Evolutionary conservation across 768 basidiomycete species (phyloP).

Genomic region (Neoboletus subvelutipes): DNA sequence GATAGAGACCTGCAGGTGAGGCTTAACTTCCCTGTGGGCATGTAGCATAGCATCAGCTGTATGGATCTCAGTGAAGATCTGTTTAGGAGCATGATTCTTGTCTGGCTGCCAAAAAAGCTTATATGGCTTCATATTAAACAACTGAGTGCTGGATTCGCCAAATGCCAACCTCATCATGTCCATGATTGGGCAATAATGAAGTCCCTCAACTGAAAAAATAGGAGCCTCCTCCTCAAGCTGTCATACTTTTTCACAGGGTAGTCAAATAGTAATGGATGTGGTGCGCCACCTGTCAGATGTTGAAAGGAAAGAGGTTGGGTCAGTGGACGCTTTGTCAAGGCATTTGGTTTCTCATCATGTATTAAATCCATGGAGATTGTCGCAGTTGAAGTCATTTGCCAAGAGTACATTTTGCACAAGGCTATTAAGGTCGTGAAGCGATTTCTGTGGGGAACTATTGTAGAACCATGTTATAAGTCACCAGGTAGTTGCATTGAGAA

Average conservation of each 20-base stretch:
- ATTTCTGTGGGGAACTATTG: not conserved
- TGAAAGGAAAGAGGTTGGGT: not conserved
- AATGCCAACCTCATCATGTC: not conserved
- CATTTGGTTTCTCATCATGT: not conserved
- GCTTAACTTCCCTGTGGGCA: not conserved
- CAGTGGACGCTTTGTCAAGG: not conserved
- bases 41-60: not conserved
- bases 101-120: not conserved
- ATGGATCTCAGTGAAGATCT: not conserved
- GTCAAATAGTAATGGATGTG: not conserved
- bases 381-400: not conserved
- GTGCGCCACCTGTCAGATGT: not conserved
- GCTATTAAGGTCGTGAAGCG: not conserved
- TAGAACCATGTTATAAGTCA: not conserved
- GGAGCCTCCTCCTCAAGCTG: not conserved
- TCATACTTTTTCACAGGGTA: not conserved
- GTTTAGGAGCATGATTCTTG: not conserved
- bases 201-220: not conserved
- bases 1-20: not conserved
- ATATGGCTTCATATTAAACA: not conserved
- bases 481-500: not conserved
- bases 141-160: too few relatives aligned
- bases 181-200: not conserved
- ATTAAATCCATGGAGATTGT: not conserved
- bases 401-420: not conserved